Conservation (phyloP, 176 grass and related monocot genomes). For the Eragrostis curvula region DNA sequence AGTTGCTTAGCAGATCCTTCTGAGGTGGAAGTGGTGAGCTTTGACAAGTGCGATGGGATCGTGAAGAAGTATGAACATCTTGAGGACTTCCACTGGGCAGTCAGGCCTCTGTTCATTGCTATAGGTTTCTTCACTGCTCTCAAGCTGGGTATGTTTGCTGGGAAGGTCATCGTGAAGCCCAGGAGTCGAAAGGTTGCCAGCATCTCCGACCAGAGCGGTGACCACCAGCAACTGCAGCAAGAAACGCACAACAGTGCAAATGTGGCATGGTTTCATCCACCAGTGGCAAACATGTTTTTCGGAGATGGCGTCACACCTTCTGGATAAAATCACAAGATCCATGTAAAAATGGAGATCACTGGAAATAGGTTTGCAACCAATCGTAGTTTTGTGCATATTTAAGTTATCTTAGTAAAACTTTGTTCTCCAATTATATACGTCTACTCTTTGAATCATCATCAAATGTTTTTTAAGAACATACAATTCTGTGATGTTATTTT, state of each 20-base stretch:
- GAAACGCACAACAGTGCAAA: slow-evolving; percentile 35
- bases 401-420: slow-evolving; percentile 1
- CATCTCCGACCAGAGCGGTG: slow-evolving; percentile 37
- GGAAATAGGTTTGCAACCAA: neutral
- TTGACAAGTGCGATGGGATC: slow-evolving; percentile 83
- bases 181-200: slow-evolving; percentile 60
- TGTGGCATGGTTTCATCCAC: slow-evolving; percentile 59
- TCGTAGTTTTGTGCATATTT: slow-evolving; percentile 39
- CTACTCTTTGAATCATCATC: neutral
- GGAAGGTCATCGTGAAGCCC: slow-evolving; percentile 54
- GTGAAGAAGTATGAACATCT: slow-evolving; percentile 94
- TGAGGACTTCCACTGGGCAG: slow-evolving; percentile 90
- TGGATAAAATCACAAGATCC: slow-evolving; percentile 35
- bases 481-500: slow-evolving; percentile 10
- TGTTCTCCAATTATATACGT: slow-evolving; percentile 22
- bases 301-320: slow-evolving; percentile 47
- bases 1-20: slow-evolving; percentile 79
- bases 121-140: slow-evolving; percentile 77
- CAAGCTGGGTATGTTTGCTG: slow-evolving; percentile 69
- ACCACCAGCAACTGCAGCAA: slow-evolving; percentile 44
- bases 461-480: slow-evolving; percentile 8
- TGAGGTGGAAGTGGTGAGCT: slow-evolving; percentile 82
- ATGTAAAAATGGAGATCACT: neutral
- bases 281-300: slow-evolving; percentile 82
- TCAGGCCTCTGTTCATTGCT: slow-evolving; percentile 79